Evolutionary conservation across 345 rosid species (phyloP).

Genomic region (Boechera divaricarpa): DNA sequence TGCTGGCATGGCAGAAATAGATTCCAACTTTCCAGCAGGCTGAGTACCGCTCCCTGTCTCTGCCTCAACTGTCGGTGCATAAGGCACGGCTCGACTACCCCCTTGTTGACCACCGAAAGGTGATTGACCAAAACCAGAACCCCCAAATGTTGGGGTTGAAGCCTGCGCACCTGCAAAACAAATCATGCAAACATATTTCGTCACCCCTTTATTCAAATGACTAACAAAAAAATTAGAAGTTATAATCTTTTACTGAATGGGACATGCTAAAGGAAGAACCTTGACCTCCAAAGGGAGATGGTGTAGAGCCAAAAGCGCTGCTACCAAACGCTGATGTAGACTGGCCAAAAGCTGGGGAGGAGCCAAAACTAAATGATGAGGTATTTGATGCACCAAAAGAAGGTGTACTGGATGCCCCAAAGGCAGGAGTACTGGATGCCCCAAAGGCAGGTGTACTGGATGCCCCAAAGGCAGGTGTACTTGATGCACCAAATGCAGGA

Average conservation of each 20-base stretch:
- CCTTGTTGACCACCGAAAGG: constrained; percentile 77
- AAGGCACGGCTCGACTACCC: constrained; percentile 82
- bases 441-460: constrained; percentile 37
- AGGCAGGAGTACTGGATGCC: constrained; percentile 50
- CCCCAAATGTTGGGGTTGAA: constrained; percentile 72
- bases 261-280: constrained; percentile 69
- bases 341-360: constrained; percentile 85
- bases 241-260: background rate
- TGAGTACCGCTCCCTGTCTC: constrained; percentile 65
- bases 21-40: constrained; percentile 82
- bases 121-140: constrained; percentile 56
- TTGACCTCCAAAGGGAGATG: constrained; percentile 81
- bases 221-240: constrained; percentile 16
- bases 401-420: constrained; percentile 61
- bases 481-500: constrained; percentile 40
- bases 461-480: constrained; percentile 31
- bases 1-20: constrained; percentile 90
- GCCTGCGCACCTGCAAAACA: constrained; percentile 65
- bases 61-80: constrained; percentile 74
- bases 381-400: constrained; percentile 65
- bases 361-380: constrained; percentile 71
- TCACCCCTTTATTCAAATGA: constrained; percentile 24
- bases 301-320: constrained; percentile 66
- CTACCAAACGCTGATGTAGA: constrained; percentile 80
- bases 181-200: constrained; percentile 33